A percentile compares a stretch with the other conserved stretches of the same genome.
phyloP scores from a whole-genome alignment of 2,329 filamentous ascomycete genomes.

The Pseudocercospora pini-densiflorae region DNA sequence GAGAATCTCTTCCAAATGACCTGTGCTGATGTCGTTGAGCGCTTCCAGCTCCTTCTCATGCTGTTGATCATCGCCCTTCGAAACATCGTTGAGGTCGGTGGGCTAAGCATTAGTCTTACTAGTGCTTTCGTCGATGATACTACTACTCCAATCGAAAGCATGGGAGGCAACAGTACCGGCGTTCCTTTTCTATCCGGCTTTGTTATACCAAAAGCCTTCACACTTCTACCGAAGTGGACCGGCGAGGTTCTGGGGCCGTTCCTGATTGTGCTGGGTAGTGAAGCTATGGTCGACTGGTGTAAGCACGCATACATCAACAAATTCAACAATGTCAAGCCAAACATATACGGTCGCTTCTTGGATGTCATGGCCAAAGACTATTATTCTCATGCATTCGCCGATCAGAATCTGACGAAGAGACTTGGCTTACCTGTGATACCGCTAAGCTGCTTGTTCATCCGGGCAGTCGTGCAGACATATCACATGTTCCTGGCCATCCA shows the following conservation, averaged over 20 bases:
- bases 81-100: constrained; percentile 94
- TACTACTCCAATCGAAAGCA: constrained; percentile 33
- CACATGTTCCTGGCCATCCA: constrained; percentile 96
- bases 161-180: constrained; percentile 53
- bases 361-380: constrained; percentile 98
- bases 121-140: constrained; percentile 28
- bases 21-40: constrained; percentile 94
- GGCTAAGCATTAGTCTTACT: constrained; percentile 62
- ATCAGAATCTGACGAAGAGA: constrained; percentile 86
- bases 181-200: constrained; percentile 61
- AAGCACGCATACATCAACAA: constrained; percentile 99
- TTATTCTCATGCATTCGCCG: constrained; percentile 92
- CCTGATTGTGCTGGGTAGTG: constrained; percentile 88
- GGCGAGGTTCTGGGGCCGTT: constrained; percentile 93
- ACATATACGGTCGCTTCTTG: constrained; percentile 84
- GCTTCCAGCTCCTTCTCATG: constrained; percentile 98
- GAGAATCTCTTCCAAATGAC: constrained; percentile 97
- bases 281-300: constrained; percentile 95
- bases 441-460: constrained; percentile 91
- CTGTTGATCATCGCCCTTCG: constrained; percentile 93
- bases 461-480: constrained; percentile 93
- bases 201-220: constrained; percentile 89
- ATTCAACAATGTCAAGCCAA: constrained; percentile 95
- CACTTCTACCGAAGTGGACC: constrained; percentile 81
- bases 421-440: constrained; percentile 91